Conservation (phyloP, 2,329 filamentous ascomycete species). For the Fusarium concolor region DNA sequence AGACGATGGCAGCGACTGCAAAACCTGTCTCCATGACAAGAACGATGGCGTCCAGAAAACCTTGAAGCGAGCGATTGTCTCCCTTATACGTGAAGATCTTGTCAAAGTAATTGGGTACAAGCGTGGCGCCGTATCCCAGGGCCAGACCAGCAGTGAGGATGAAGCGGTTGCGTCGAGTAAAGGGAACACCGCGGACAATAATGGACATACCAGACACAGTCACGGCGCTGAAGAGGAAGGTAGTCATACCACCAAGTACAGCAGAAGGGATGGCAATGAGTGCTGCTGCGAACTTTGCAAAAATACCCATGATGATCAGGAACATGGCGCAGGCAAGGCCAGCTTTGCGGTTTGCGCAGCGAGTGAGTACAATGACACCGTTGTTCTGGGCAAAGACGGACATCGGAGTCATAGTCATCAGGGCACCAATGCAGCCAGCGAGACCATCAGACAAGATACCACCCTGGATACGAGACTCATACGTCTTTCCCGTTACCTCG, state of each 20-base stretch:
- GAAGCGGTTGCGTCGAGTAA: conserved; percentile 84
- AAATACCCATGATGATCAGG: conserved; percentile 83
- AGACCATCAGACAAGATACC: conserved; percentile 82
- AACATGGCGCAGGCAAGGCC: conserved; percentile 83
- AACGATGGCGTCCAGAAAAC: conserved; percentile 80
- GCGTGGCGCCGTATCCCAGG: conserved; percentile 77
- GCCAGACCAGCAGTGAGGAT: conserved; percentile 81
- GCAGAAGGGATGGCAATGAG: conserved; percentile 79
- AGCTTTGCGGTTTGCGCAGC: conserved; percentile 83
- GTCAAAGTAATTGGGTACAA: conserved; percentile 75
- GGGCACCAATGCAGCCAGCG: conserved; percentile 78
- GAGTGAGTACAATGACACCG: conserved; percentile 83
- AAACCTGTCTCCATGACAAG: conserved; percentile 82
- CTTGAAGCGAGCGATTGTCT: conserved; percentile 72
- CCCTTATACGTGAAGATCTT: conserved; percentile 80
- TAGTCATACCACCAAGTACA: conserved; percentile 79
- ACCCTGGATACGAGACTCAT: conserved; percentile 82
- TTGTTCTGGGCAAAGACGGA: conserved; percentile 87
- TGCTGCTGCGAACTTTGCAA: conserved; percentile 84
- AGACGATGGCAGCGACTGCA: conserved; percentile 78
- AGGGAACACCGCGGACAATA: conserved; percentile 74
- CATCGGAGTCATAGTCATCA: conserved; percentile 85
- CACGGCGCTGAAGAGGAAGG: conserved; percentile 82
- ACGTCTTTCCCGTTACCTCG: conserved; percentile 76
- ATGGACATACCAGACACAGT: conserved; percentile 83